These are phyloP conservation scores for Naganishia randhawae DNA, from an alignment of 768 basidiomycete genomes.

Conservation along the genomic window DNA sequence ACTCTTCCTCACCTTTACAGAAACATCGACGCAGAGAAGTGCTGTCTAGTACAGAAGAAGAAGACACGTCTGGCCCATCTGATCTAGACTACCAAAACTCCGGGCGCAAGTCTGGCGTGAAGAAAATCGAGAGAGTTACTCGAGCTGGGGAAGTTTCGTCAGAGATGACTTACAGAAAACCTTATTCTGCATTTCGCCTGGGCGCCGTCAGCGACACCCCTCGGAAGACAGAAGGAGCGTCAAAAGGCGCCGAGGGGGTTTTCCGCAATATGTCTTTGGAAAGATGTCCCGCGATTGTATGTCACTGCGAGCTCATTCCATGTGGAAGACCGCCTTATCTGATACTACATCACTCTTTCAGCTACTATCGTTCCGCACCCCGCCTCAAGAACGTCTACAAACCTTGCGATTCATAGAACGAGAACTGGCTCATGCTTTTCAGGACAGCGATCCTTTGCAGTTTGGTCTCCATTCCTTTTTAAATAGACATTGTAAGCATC, in stretches of 20 bases:
- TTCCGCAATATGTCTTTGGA: background rate
- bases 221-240: background rate
- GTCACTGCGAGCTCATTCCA: background rate
- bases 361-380: conserved; percentile 4
- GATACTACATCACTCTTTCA: background rate
- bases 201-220: background rate
- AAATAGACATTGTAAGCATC: background rate
- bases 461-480: background rate
- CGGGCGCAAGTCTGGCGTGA: background rate
- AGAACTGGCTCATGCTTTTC: conserved; percentile 4
- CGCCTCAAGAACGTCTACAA: background rate
- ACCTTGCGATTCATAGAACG: conserved; percentile 9
- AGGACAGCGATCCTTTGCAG: conserved; percentile 6
- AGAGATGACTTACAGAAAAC: background rate
- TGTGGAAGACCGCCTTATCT: background rate
- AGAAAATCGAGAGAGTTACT: background rate
- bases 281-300: background rate
- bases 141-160: background rate
- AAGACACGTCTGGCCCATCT: conserved; percentile 4
- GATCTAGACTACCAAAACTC: background rate
- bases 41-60: conserved; percentile 4
- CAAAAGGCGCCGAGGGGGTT: background rate
- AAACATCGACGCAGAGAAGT: background rate
- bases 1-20: background rate
- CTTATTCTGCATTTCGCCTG: background rate